phyloP scores from a whole-genome alignment of 176 grass and related monocot genomes.

The Echinochloa phyllopogon region DNA sequence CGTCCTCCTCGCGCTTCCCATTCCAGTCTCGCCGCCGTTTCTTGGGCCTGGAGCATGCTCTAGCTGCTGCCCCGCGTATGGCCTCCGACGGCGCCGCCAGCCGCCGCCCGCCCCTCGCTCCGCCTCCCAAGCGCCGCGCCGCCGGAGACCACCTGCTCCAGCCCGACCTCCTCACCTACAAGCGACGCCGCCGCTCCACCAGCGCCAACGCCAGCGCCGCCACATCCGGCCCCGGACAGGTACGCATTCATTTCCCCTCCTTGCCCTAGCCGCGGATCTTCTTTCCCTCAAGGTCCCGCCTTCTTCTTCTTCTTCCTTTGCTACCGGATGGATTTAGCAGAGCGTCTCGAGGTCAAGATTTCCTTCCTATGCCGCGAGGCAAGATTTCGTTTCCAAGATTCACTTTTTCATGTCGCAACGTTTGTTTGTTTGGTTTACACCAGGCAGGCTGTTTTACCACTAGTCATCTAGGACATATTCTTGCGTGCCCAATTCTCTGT shows the following conservation, averaged over 20 bases:
- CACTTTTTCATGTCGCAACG: neutral
- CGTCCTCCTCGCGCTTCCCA: neutral
- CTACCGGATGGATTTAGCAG: neutral
- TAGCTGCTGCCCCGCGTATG: conserved; percentile 28
- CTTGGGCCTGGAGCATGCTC: neutral
- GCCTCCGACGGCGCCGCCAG: conserved; percentile 29
- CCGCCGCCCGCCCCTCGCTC: conserved; percentile 17
- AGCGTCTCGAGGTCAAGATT: conserved; percentile 13
- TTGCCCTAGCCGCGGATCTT: neutral
- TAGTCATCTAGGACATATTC: neutral
- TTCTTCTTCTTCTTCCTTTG: neutral
- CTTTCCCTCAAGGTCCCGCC: neutral
- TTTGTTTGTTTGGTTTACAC: too few relatives aligned
- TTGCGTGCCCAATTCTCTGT: neutral
- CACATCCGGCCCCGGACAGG: neutral
- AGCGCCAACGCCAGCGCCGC: neutral
- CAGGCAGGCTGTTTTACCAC: neutral
- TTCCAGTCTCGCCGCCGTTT: conserved; percentile 6
- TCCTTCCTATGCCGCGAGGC: neutral
- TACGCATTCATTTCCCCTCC: neutral
- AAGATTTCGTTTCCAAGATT: conserved; percentile 23
- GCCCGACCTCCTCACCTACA: conserved; percentile 48
- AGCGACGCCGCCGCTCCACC: conserved; percentile 43
- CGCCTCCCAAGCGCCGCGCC: conserved; percentile 37
- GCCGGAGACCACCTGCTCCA: neutral